Evolutionary conservation across 139 green algal genomes (phyloP).

Genomic region (Asterochloris erici): DNA sequence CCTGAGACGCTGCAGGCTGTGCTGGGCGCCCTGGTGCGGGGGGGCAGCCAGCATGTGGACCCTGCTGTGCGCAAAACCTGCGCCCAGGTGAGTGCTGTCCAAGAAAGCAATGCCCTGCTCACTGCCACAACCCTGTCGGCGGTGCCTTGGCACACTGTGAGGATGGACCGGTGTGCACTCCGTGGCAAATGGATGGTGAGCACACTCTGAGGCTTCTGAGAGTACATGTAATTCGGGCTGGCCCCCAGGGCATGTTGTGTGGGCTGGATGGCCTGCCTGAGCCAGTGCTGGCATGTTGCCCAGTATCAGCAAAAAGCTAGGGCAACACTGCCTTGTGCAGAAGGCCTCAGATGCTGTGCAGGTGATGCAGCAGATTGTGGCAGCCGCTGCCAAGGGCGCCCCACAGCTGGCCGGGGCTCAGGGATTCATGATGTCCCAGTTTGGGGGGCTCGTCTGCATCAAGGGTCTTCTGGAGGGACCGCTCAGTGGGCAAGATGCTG

Average conservation of each 20-base stretch:
- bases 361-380: slow-evolving; percentile 12
- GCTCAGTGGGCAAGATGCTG: slow-evolving; percentile 60
- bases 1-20: slow-evolving; percentile 23
- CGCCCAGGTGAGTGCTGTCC: slow-evolving; percentile 38
- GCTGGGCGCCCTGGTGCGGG: slow-evolving; percentile 51
- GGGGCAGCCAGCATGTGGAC: slow-evolving; percentile 58
- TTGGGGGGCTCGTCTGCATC: slow-evolving; percentile 59
- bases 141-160: neutral
- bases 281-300: too few relatives aligned
- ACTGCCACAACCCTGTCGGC: neutral
- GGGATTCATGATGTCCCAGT: slow-evolving; percentile 47
- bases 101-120: neutral
- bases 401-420: slow-evolving; percentile 40
- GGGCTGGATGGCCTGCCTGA: neutral
- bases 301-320: neutral
- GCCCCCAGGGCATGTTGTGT: neutral
- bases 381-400: neutral
- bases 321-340: neutral
- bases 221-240: neutral
- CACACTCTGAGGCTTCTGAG: neutral
- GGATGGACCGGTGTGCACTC: too few relatives aligned
- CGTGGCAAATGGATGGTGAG: neutral
- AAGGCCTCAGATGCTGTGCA: slow-evolving; percentile 11
- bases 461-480: slow-evolving; percentile 33
- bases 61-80: slow-evolving; percentile 44